Base-by-base conservation (phyloP, 805 yeast genomes). In the Candida stauntonica region DNA sequence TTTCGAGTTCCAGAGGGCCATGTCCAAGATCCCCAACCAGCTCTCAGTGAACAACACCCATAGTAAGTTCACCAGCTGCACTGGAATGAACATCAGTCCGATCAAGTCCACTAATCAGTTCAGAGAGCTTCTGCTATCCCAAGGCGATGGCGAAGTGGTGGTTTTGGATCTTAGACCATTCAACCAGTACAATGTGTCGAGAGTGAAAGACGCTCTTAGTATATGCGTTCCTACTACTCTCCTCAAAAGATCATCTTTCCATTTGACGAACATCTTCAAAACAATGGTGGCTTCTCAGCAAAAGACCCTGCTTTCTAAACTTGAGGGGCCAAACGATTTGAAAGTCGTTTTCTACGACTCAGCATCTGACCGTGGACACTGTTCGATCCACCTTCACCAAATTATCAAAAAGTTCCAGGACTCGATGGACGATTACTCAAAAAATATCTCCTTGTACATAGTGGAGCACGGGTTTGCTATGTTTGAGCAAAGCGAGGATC, bases 161-260 rank as follows among this genome's bases (percentile, higher is more conserved):
- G 33, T 49, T 2, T 42, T 55, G 3, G 98, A 91, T 57, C 76
- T 84, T 16, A 66, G 98, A 43, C 86, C 97, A 0, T 86, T 81
- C 57, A 79, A 84, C 27, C 89, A 85, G 43, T 86, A 68, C 58
- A 70, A 79, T 28, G 73, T 70, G 41, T 61, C 73, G 5, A 85
- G 83, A 44, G 61, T 91, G 8, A 50, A 50, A 5, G 67, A 72
- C 27, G 76, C 97, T 0, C 63, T 86, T 30, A 86, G 86, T 55
- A 72, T 91, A 19, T 86, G 95, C 57, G 67, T 89, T 9, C 97
- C 98, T 1, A 82, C 96, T 13, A 91, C 97, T 1, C 66, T 91
- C 23, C 63, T 91, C 47, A 85, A 81, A 56, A 72, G 98, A 43
- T 31, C 44, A 3, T 48, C 56, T 2, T 55, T 55, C 48, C 49